Conservation (phyloP, 495 filamentous ascomycete species). For the Immersiella caudata region DNA sequence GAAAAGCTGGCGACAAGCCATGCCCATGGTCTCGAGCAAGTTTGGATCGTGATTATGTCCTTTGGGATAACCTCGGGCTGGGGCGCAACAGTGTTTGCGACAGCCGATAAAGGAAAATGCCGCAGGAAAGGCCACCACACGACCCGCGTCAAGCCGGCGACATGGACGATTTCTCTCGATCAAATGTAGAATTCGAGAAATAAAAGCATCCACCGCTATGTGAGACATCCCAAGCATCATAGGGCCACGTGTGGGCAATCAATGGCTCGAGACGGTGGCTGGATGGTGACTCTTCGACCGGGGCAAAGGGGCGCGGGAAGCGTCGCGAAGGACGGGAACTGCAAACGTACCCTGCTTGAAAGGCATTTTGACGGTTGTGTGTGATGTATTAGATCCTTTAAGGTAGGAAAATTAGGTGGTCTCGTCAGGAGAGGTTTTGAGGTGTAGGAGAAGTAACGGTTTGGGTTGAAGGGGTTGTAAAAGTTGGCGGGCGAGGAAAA, state of each 20-base stretch:
- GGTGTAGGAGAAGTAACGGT: conserved; percentile 1
- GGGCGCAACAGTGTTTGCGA: conserved; percentile 18
- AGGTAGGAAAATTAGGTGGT: background rate
- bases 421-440: background rate
- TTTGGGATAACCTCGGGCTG: background rate
- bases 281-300: conserved; percentile 13
- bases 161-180: background rate
- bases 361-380: conserved; percentile 46
- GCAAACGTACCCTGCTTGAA: conserved; percentile 46
- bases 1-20: background rate
- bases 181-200: background rate
- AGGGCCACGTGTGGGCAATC: conserved; percentile 6
- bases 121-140: conserved; percentile 29
- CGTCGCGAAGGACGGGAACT: background rate
- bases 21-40: background rate
- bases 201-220: background rate
- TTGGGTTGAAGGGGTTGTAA: conserved; percentile 7
- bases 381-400: conserved; percentile 12
- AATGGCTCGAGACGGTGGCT: conserved; percentile 28
- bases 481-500: conserved; percentile 12
- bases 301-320: conserved; percentile 20
- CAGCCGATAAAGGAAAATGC: conserved; percentile 39
- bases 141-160: background rate
- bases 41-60: background rate
- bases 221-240: background rate